Evolutionary conservation across 2,329 filamentous ascomycete genomes (phyloP).

Genomic region (Neocucurbitaria cava): DNA sequence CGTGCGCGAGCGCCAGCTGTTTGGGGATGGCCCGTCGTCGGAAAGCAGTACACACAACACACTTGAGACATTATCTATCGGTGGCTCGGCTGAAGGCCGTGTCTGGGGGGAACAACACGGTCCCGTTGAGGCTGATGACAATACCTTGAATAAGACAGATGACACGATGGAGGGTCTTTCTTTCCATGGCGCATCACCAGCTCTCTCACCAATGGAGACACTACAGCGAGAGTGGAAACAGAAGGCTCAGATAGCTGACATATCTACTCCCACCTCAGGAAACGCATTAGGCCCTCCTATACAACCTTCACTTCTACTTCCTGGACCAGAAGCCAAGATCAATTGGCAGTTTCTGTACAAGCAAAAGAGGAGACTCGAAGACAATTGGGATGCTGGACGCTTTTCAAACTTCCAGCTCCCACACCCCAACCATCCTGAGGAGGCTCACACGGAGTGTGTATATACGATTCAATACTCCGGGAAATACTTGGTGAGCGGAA

Average conservation of each 20-base stretch:
- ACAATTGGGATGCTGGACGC: slow-evolving; percentile 86
- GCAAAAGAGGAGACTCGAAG: slow-evolving; percentile 82
- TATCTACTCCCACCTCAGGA: slow-evolving; percentile 9
- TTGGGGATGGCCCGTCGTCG: slow-evolving; percentile 40
- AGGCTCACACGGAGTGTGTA: slow-evolving; percentile 90
- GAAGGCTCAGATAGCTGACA: slow-evolving; percentile 9
- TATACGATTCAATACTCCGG: slow-evolving; percentile 92
- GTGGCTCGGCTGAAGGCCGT: slow-evolving; percentile 22
- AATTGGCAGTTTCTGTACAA: slow-evolving; percentile 96
- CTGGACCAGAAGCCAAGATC: slow-evolving; percentile 63
- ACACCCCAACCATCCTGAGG: slow-evolving; percentile 77
- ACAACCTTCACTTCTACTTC: slow-evolving; percentile 41
- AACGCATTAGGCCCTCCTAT: slow-evolving; percentile 27
- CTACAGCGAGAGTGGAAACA: slow-evolving; percentile 27
- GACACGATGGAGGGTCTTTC: slow-evolving; percentile 50
- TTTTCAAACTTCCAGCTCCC: slow-evolving; percentile 90
- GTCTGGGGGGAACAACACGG: slow-evolving; percentile 58
- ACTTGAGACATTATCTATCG: slow-evolving; percentile 26
- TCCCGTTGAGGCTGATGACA: slow-evolving; percentile 55
- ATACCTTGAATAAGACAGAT: slow-evolving; percentile 32
- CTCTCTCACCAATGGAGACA: slow-evolving; percentile 21
- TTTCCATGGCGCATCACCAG: slow-evolving; percentile 30
- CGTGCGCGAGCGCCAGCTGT: slow-evolving; percentile 54
- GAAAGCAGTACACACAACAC: slow-evolving; percentile 32
- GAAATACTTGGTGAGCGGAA: slow-evolving; percentile 90